Evolutionary conservation across 805 yeast genomes (phyloP), one percentile per base, ranked within the genome.

Genomic region (Soucietia sequanensis): DNA sequence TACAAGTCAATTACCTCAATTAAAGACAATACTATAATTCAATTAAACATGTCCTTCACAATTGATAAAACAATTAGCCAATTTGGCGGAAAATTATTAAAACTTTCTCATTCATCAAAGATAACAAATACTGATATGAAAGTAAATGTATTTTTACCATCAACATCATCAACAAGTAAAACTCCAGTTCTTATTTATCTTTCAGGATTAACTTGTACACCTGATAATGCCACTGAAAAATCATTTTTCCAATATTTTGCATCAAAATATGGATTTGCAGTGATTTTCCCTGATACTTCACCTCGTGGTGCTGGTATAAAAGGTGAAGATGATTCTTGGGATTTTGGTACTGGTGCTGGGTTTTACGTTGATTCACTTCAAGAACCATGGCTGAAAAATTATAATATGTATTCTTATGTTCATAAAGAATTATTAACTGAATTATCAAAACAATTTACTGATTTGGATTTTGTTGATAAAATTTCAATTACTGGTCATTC

Each of bases 221-320:
- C 96, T 31, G 80, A 86, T 65, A 93, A 90, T 56, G 95, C 95
- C 35, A 72, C 90, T 7, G 98, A 93, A 58, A 93, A 93, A 72
- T 95, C 96, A 1, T 86, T 81, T 48, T 75, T 90, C 68, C 91
- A 82, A 49, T 76, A 80, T 37, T 82, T 81, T 55, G 95, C 95
- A 6, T 77, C 81, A 45, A 74, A 84, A 52, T 78, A 80, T 52
- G 95, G 95, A 4, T 81, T 91, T 58, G 95, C 95, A 0, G 64
- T 91, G 12, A 88, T 91, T 1, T 90, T 84, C 60, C 98, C 99
- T 13, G 99, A 91, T 61, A 93, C 99, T 3, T 90, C 98, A 6
- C 98, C 99, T 35, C 78, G 98, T 46, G 96, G 95, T 11, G 79
- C 82, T 10, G 70, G 69, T 31, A 70, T 82, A 39, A 80, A 75